phyloP scores from a whole-genome alignment of 1,284 basidiomycete genomes.

The Rhodotorula sp. region DNA sequence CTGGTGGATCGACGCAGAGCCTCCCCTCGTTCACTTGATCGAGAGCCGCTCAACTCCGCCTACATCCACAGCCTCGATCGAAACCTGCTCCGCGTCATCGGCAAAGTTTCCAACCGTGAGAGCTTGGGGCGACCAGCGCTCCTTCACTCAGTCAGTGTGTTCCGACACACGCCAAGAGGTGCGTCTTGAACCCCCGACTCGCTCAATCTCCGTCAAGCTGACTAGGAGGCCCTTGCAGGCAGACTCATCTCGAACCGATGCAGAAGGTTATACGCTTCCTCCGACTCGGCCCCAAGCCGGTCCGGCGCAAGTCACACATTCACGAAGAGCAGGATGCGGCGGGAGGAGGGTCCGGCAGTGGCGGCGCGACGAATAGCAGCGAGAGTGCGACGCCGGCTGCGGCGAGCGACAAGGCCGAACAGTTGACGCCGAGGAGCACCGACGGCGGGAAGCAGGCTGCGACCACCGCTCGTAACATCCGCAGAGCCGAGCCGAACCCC shows the following conservation, averaged over 20 bases:
- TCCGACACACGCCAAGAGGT: too few species aligned
- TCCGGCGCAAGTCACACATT: neutral
- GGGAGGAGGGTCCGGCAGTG: neutral
- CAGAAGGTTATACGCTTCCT: neutral
- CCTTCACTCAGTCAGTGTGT: too few species aligned
- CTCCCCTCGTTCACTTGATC: neutral
- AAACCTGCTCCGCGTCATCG: neutral
- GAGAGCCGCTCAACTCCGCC: neutral
- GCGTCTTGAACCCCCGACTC: too few species aligned
- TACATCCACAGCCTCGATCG: too few species aligned
- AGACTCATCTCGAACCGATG: neutral
- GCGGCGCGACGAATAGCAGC: neutral
- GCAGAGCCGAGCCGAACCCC: slow-evolving; percentile 6
- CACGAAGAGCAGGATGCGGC: neutral
- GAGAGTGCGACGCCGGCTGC: neutral
- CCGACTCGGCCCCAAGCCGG: neutral
- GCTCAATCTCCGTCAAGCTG: too few species aligned
- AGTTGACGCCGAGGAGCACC: neutral
- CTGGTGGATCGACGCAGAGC: neutral
- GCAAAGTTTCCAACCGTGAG: too few species aligned
- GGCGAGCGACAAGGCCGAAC: neutral
- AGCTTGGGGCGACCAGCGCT: too few species aligned
- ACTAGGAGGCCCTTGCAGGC: neutral
- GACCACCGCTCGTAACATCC: neutral
- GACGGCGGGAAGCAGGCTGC: too few species aligned